phyloP scores from a whole-genome alignment of 2,329 filamentous ascomycete species.

The Tolypocladium ophioglossoides region DNA sequence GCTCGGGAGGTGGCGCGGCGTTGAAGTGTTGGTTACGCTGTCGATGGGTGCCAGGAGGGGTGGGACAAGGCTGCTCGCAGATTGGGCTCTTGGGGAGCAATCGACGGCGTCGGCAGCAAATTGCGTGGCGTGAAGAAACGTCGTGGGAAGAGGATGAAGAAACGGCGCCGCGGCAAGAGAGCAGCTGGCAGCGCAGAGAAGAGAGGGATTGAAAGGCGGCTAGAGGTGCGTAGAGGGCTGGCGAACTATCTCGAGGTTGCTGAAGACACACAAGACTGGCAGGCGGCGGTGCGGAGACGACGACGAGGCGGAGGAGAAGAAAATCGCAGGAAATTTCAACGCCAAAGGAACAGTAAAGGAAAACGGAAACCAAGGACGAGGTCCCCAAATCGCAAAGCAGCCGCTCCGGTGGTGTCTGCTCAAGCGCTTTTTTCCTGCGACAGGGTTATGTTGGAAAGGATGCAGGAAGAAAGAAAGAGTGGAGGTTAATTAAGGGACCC shows the following conservation, averaged over 20 bases:
- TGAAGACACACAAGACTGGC: not conserved
- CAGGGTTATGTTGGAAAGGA: slow-evolving; percentile 5
- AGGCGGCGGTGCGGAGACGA: slow-evolving; percentile 1
- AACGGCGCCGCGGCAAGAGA: not conserved
- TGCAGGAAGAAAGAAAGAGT: slow-evolving; percentile 5
- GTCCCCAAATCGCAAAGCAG: slow-evolving; percentile 3
- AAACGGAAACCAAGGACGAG: slow-evolving; percentile 4
- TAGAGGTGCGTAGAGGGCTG: not conserved
- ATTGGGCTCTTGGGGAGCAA: not conserved
- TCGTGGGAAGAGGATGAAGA: not conserved
- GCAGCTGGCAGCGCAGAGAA: not conserved
- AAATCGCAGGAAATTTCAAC: slow-evolving; percentile 2
- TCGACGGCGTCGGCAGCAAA: not conserved
- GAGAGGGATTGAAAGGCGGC: not conserved
- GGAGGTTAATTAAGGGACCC: slow-evolving; percentile 6
- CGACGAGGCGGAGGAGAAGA: not conserved
- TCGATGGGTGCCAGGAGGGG: not conserved
- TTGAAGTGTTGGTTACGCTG: not conserved
- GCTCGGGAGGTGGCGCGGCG: not conserved
- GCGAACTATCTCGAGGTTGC: not conserved
- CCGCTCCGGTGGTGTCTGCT: slow-evolving; percentile 4
- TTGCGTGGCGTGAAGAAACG: not conserved
- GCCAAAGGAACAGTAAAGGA: slow-evolving; percentile 1
- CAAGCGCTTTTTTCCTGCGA: slow-evolving; percentile 3
- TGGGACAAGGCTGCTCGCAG: slow-evolving; percentile 3